A percentile compares a stretch with the other conserved stretches of the same genome.
These are phyloP conservation scores for Coemansia sp. DNA, from an alignment of 192 early-diverging fungal species.

Conservation along the genomic window DNA sequence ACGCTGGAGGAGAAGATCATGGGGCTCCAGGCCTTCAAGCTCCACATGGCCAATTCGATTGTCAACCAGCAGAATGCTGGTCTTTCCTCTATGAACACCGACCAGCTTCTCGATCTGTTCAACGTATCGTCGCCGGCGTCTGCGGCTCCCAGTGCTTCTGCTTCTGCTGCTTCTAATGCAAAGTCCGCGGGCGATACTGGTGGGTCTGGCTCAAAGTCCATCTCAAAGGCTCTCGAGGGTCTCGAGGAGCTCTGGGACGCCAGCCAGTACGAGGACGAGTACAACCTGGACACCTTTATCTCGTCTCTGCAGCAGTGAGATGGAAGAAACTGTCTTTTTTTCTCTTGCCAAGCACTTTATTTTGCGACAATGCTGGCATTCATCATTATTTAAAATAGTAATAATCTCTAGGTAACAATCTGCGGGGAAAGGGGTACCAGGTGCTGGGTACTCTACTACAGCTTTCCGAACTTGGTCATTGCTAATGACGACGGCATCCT, in stretches of 20 bases:
- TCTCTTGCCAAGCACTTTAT: not conserved
- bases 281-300: constrained; percentile 79
- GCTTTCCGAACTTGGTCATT: no score
- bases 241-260: constrained; percentile 91
- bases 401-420: no score
- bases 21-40: constrained; percentile 98
- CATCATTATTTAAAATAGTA: not conserved
- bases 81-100: constrained; percentile 92
- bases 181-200: constrained; percentile 14
- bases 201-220: constrained; percentile 29
- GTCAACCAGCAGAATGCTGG: constrained; percentile 97
- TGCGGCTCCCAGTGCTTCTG: constrained; percentile 12
- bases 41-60: constrained; percentile 93
- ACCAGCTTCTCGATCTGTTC: constrained; percentile 94
- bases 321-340: constrained; percentile 1
- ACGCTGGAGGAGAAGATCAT: constrained; percentile 99
- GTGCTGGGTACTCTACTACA: no score
- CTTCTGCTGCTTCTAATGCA: not conserved
- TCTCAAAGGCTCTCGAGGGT: constrained; percentile 57
- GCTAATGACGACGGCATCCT: no score
- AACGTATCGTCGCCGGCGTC: constrained; percentile 60
- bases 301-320: constrained; percentile 49
- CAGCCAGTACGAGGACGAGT: constrained; percentile 83
- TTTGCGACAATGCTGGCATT: not conserved
- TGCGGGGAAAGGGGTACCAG: no score